Evolutionary conservation across 352 stramenopile species (phyloP), one percentile per base, ranked within the genome.

Genomic region (Paralagenidium karlingii): DNA sequence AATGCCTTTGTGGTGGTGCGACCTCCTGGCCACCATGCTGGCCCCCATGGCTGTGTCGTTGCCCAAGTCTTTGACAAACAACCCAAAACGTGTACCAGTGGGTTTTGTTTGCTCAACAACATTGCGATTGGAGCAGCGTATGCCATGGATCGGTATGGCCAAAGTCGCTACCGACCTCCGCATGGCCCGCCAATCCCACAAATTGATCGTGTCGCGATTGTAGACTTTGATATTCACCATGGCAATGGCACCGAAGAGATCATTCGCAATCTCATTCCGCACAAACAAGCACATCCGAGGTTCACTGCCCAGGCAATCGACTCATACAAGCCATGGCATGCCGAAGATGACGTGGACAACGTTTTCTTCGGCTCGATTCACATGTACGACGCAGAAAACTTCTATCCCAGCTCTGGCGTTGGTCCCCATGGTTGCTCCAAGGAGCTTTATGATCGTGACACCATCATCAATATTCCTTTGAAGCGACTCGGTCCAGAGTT

Each of bases 221-320:
- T 99, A 20, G 96, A 99, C 60, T 99, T 97, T 81, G 96, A 99
- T 55, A 96, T 99, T 19, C 95, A 99, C 53, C 95, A 99, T 50
- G 84, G 96, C 24, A 99, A 99, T 64, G 96, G 96, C 26, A 99
- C 95, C 3, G 94, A 99, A 33, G 80, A 93, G 52, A 41, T 93
- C 28, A 60, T 93, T 12, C 71, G 75, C 28, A n/a, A n/a, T n/a
- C n/a, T n/a, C n/a, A 18, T 22, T 21, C 11, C 41, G 28, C 33
- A 45, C 41, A 6, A 41, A 36, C 13, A n/a, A 33, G 13, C 13
- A 33, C 28, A n/a, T 13, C 19, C 40, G 15, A 28, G 40, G 11
- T 41, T 41, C 19, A 16, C 28, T 13, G 24, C 40, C 34, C 15
- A 45, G 10, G 21, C 20, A 16, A 29, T 22, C 11, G 40, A 46